phyloP scores from a whole-genome alignment of 1,284 basidiomycete species.

The Coriolopsis trogii region DNA sequence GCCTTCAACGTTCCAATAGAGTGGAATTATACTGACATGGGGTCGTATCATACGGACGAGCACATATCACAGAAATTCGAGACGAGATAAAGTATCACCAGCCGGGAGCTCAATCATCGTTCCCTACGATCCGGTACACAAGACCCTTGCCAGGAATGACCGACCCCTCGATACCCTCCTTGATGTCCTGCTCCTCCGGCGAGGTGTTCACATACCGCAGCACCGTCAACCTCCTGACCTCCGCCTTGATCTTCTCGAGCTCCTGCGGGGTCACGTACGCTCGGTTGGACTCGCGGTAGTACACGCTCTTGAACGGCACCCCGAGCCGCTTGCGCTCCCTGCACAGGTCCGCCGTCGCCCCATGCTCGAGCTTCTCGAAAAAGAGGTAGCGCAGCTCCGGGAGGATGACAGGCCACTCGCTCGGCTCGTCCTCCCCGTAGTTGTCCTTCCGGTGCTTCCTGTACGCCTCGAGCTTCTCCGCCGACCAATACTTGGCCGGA shows the following conservation, averaged over 20 bases:
- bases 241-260: constrained; percentile 9
- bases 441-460: constrained; percentile 8
- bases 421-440: constrained; percentile 9
- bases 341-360: constrained; percentile 31
- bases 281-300: constrained; percentile 33
- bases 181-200: constrained; percentile 10
- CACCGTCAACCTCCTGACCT: not conserved
- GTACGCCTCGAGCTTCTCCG: constrained; percentile 10
- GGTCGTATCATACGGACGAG: no score
- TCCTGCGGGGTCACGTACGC: constrained; percentile 20
- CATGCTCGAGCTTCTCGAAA: constrained; percentile 34
- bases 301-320: constrained; percentile 39
- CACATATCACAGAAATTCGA: no score
- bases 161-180: constrained; percentile 17
- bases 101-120: no score
- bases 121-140: no score
- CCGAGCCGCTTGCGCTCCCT: constrained; percentile 32
- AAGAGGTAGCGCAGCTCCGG: constrained; percentile 48
- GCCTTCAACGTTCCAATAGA: no score
- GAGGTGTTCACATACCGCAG: not conserved
- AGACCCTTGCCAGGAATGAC: no score
- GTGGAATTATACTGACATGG: no score
- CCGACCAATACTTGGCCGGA: constrained; percentile 19
- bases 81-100: no score
- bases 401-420: constrained; percentile 34